Percentiles rank a stretch among this genome's conserved stretches.
These are phyloP conservation scores for Nakazawaea ernobii DNA, from an alignment of 805 yeast genomes.

Conservation along the genomic window DNA sequence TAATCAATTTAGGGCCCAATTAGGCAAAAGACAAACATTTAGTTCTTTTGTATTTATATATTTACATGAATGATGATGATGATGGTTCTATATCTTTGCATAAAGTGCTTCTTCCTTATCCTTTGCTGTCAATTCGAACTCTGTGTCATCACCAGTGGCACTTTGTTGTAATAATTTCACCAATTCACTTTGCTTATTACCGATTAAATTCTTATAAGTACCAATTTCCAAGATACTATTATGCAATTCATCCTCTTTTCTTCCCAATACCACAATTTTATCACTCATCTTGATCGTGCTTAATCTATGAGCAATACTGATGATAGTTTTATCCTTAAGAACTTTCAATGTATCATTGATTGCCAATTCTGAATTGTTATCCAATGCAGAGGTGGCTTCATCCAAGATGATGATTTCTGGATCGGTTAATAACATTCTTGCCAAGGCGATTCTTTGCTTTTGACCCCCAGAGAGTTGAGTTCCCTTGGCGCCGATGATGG, in stretches of 20 bases:
- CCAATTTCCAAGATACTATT: constrained; percentile 78
- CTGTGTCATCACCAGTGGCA: constrained; percentile 11
- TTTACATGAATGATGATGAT: too few relatives aligned
- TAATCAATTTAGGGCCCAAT: too few relatives aligned
- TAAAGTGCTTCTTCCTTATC: background rate
- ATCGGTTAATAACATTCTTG: constrained; percentile 73
- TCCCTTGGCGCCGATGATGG: constrained; percentile 81
- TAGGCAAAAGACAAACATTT: too few relatives aligned
- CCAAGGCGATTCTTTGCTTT: constrained; percentile 87
- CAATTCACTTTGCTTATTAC: constrained; percentile 38
- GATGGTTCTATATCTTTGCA: background rate
- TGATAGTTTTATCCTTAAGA: constrained; percentile 60
- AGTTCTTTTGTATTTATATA: too few relatives aligned
- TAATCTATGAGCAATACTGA: constrained; percentile 87
- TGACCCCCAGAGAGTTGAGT: constrained; percentile 93
- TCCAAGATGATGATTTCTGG: constrained; percentile 83
- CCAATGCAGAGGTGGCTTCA: constrained; percentile 94
- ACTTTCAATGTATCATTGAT: constrained; percentile 67
- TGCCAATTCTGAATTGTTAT: constrained; percentile 79
- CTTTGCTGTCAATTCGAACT: constrained; percentile 7
- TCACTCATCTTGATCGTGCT: constrained; percentile 83
- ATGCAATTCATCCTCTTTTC: constrained; percentile 28
- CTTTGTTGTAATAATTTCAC: constrained; percentile 34
- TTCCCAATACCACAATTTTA: constrained; percentile 67
- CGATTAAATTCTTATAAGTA: constrained; percentile 43